These are phyloP conservation scores for Neoboletus subvelutipes DNA, from an alignment of 768 basidiomycete species.

Conservation along the genomic window DNA sequence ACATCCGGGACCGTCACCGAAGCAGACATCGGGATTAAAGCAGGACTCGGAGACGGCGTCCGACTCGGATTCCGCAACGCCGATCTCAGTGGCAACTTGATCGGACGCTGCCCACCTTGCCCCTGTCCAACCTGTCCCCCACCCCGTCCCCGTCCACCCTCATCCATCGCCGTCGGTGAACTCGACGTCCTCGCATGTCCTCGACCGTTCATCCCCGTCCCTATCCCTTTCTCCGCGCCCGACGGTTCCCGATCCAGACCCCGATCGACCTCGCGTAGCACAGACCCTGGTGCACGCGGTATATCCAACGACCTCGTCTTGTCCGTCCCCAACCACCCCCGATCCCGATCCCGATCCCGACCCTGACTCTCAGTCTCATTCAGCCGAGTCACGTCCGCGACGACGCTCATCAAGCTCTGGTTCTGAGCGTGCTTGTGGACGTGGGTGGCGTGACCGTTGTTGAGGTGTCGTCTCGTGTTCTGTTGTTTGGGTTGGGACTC, in stretches of 20 bases:
- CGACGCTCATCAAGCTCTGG: conserved; percentile 63
- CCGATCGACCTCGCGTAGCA: not conserved
- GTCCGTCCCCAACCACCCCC: not conserved
- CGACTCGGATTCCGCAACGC: conserved; percentile 57
- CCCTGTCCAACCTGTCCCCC: not conserved
- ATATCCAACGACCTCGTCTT: conserved; percentile 25
- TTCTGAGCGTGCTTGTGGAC: conserved; percentile 8
- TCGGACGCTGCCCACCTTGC: conserved; percentile 24
- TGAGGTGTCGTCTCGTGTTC: not conserved
- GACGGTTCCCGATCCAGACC: too few relatives aligned
- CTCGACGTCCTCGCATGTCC: conserved; percentile 4
- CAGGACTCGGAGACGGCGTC: conserved; percentile 45
- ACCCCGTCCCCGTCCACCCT: not conserved
- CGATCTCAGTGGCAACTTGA: conserved; percentile 56
- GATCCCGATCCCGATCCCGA: not conserved
- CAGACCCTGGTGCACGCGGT: conserved; percentile 19
- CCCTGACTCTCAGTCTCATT: conserved; percentile 27
- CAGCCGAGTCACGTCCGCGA: conserved; percentile 55
- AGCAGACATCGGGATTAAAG: not conserved
- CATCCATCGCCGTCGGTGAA: not conserved
- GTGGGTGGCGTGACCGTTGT: conserved; percentile 17
- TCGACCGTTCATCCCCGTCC: not conserved
- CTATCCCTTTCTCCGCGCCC: not conserved
- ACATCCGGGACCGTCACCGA: not conserved
- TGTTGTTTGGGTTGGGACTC: conserved; percentile 11